Evolutionary conservation across 345 rosid species (phyloP), one percentile per base, ranked within the genome.

Genomic region (Eucalyptus viminalis): DNA sequence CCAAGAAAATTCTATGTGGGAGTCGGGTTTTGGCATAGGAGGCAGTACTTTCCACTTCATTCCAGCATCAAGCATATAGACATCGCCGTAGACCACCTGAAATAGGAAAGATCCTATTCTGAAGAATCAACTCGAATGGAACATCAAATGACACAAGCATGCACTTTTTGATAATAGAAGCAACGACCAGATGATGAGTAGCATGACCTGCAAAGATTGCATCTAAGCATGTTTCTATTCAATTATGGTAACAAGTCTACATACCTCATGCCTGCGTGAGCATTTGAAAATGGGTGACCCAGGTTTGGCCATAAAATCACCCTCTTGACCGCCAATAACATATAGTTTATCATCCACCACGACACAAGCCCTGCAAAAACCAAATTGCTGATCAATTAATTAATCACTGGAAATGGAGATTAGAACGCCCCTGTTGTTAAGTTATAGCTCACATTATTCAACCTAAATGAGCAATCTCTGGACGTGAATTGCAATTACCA

Each of bases 261-360:
- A 86, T 93, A 96, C 99, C 98, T 96, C 99, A 40, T 92, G 90
- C 92, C 99, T 91, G 87, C 98, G 97, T 51, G 99, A 95, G 90
- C 98, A 96, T 88, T 96, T 97, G 95, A 95, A 97, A 90, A 95
- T 95, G 11, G 97, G 91, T 14, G 99, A 97, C 90, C 96, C 95
- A 34, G 97, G 99, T 91, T 97, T 96, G 37, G 98, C 95, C 97
- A 93, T 94, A 88, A 97, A 97, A 92, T 96, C 99, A 58, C 99
- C 98, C 93, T 97, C 99, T 89, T 97, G 99, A 87, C 99, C 97
- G 4, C 98, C 99, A 11, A 96, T 93, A 24, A 97, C 94, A 86
- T 90, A 94, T 15, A 96, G 94, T 37, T 91, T 90, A 86, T 94
- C 96, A 62, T 93, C 89, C 43, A 88, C 91, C 58, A 91, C 96